Conservation (phyloP, 2,329 filamentous ascomycete species). For the Cladobotryum protrusum region DNA sequence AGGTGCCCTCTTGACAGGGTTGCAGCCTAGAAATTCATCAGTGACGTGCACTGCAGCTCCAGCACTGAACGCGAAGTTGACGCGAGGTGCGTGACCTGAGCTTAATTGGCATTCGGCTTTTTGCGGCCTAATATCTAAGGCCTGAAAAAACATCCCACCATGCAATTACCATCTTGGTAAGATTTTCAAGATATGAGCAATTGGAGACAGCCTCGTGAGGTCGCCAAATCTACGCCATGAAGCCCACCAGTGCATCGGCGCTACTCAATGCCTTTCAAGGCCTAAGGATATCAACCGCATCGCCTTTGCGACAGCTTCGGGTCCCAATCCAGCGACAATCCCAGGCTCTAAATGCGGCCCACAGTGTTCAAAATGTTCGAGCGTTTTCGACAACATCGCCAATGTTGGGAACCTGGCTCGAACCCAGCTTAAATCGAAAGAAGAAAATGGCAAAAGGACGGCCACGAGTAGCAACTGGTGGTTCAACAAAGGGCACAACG, state of each 20-base stretch:
- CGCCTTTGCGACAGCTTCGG: conserved; percentile 33
- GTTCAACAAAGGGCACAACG: conserved; percentile 86
- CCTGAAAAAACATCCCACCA: conserved; percentile 9
- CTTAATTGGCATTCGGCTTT: conserved; percentile 23
- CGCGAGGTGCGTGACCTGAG: conserved; percentile 36
- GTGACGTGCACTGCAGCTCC: conserved; percentile 29
- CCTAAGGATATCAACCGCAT: conserved; percentile 39
- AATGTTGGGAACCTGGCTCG: conserved; percentile 67
- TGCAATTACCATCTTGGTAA: conserved; percentile 13
- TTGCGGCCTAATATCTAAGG: conserved; percentile 21
- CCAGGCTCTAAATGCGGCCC: conserved; percentile 24
- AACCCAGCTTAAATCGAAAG: conserved; percentile 68
- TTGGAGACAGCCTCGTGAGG: conserved; percentile 14
- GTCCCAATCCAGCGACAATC: conserved; percentile 26
- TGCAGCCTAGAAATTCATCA: conserved; percentile 23
- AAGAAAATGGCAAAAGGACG: conserved; percentile 89
- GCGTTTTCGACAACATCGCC: conserved; percentile 66
- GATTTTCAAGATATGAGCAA: conserved; percentile 28
- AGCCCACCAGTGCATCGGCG: conserved; percentile 36
- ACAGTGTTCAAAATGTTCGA: conserved; percentile 44
- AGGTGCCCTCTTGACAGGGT: conserved; percentile 9
- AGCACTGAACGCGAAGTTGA: conserved; percentile 36
- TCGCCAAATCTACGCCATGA: conserved; percentile 36
- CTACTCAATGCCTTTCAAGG: conserved; percentile 47
- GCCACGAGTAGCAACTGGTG: conserved; percentile 81